Evolutionary conservation across 2,329 filamentous ascomycete species (phyloP).

Genomic region (Phialophora macrospora): DNA sequence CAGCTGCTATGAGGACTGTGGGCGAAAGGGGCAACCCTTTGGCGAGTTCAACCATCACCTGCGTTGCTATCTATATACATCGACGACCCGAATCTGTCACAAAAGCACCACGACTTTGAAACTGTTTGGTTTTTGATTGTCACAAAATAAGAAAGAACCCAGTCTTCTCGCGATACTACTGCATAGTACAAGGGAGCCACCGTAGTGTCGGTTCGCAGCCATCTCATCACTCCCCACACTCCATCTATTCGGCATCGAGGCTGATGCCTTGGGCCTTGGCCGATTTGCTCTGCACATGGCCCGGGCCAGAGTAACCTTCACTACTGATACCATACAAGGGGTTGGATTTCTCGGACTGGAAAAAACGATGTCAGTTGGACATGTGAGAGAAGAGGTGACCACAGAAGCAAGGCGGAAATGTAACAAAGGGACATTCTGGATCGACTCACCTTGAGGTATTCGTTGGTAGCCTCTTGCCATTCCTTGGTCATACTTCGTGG

Average conservation of each 20-base stretch:
- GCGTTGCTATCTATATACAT: conserved; percentile 31
- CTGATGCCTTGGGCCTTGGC: conserved; percentile 43
- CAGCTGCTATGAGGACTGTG: not conserved
- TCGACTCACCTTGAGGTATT: conserved; percentile 78
- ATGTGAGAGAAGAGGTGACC: not conserved
- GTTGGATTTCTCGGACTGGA: conserved; percentile 79
- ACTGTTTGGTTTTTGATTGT: conserved; percentile 31
- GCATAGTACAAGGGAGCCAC: conserved; percentile 24
- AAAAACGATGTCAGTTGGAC: conserved; percentile 21
- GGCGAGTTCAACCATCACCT: conserved; percentile 23
- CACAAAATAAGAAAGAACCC: conserved; percentile 27
- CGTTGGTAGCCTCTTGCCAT: conserved; percentile 94
- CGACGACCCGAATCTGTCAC: conserved; percentile 16
- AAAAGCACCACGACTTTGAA: conserved; percentile 22
- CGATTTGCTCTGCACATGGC: conserved; percentile 71
- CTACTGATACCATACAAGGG: conserved; percentile 83
- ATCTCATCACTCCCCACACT: conserved; percentile 10
- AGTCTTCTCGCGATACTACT: conserved; percentile 32
- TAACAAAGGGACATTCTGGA: not conserved
- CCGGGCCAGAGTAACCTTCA: conserved; percentile 76
- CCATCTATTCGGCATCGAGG: conserved; percentile 37
- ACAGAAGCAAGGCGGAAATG: not conserved
- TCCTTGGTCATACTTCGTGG: conserved; percentile 94
- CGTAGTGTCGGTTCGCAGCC: not conserved
- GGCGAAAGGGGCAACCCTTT: not conserved